These are phyloP conservation scores for Apiosordaria backusii DNA, from an alignment of 495 filamentous ascomycete species.

Conservation along the genomic window DNA sequence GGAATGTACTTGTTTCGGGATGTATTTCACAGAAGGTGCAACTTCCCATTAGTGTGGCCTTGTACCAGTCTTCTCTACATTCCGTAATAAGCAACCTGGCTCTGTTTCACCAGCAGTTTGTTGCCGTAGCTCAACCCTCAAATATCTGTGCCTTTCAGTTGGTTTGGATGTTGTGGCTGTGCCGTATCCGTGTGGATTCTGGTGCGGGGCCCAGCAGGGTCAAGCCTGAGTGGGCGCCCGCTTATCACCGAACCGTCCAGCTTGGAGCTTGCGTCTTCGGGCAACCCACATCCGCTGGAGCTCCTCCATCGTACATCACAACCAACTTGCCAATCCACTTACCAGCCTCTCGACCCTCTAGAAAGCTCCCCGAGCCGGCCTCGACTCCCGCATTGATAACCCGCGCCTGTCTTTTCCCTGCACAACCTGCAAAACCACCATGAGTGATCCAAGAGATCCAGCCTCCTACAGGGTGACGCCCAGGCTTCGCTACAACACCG, in stretches of 20 bases:
- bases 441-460: slow-evolving; percentile 80
- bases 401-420: not conserved
- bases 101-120: not conserved
- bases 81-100: not conserved
- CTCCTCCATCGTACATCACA: slow-evolving; percentile 18
- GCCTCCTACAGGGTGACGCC: slow-evolving; percentile 69
- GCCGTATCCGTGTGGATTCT: slow-evolving; percentile 10
- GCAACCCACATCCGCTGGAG: slow-evolving; percentile 22
- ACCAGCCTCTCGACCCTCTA: slow-evolving; percentile 4
- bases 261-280: slow-evolving; percentile 27
- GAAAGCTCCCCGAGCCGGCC: slow-evolving; percentile 20
- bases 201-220: slow-evolving; percentile 21
- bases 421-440: slow-evolving; percentile 28
- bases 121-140: not conserved
- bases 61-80: not conserved
- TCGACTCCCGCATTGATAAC: slow-evolving; percentile 16
- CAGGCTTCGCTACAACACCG: slow-evolving; percentile 93
- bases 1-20: not conserved
- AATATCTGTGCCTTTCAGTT: slow-evolving; percentile 10
- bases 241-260: slow-evolving; percentile 14
- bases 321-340: slow-evolving; percentile 13
- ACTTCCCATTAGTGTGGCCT: too few species aligned
- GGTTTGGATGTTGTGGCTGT: slow-evolving; percentile 25
- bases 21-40: not conserved
- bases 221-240: slow-evolving; percentile 14